Conservation (phyloP, 2,329 filamentous ascomycete species). For the Penicillium hordei region DNA sequence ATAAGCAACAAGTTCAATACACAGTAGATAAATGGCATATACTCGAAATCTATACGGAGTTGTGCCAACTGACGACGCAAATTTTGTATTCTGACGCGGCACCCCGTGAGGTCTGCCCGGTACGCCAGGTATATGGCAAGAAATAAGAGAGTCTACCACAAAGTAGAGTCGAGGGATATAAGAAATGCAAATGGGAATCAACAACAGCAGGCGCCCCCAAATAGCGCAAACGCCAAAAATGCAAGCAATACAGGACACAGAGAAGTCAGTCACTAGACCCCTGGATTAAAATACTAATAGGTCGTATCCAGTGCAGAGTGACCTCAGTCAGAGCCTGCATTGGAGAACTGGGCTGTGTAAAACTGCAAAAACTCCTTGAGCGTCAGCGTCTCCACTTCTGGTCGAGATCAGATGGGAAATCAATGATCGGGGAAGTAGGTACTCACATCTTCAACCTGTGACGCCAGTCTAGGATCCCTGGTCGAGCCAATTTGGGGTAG, state of each 20-base stretch:
- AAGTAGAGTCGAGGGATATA: conserved; percentile 1
- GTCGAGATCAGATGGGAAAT: background rate
- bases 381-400: conserved; percentile 27
- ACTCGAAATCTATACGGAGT: background rate
- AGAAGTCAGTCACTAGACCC: background rate
- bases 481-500: conserved; percentile 52
- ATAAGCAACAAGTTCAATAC: background rate
- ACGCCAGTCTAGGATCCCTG: conserved; percentile 35
- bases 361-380: conserved; percentile 39
- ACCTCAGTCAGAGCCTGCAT: conserved; percentile 32
- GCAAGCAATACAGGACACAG: conserved; percentile 13
- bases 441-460: conserved; percentile 47
- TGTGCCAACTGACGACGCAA: background rate
- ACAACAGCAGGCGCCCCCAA: conserved; percentile 10
- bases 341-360: conserved; percentile 38
- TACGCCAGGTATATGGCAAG: background rate
- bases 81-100: background rate
- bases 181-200: conserved; percentile 9
- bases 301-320: conserved; percentile 3
- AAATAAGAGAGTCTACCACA: background rate
- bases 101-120: background rate
- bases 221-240: conserved; percentile 22
- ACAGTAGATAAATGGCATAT: background rate
- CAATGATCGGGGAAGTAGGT: background rate
- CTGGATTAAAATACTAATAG: background rate